Conservation (phyloP, 192 early-diverging fungal genomes). For the Entomortierella parvispora region DNA sequence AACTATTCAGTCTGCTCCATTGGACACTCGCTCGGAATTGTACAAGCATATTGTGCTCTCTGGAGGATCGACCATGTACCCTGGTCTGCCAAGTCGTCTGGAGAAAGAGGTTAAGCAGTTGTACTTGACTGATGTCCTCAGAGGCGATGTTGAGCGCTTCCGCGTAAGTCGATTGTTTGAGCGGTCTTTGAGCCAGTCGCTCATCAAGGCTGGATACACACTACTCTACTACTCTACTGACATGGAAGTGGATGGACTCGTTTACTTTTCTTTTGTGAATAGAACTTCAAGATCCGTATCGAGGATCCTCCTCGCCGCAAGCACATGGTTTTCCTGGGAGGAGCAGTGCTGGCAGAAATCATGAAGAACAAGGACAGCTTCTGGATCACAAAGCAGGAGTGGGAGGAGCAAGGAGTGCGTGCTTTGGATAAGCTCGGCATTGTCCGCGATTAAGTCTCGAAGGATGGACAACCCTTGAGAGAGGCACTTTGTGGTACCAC, state of each 20-base stretch:
- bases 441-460: no score
- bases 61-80: constrained; percentile 99
- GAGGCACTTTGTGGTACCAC: no score
- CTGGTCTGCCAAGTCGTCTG: constrained; percentile 94
- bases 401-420: constrained; percentile 87
- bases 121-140: constrained; percentile 89
- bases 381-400: constrained; percentile 96
- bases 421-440: constrained; percentile 71
- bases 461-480: no score
- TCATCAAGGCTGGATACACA: no score
- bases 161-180: constrained; percentile 63
- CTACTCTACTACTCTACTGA: no score
- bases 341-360: constrained; percentile 94
- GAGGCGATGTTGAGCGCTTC: constrained; percentile 84
- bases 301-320: constrained; percentile 98
- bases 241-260: no score
- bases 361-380: constrained; percentile 90
- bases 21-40: constrained; percentile 93
- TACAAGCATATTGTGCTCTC: constrained; percentile 99
- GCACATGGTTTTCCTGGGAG: constrained; percentile 99
- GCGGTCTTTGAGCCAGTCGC: no score
- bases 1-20: constrained; percentile 88
- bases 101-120: constrained; percentile 99
- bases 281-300: constrained; percentile 98
- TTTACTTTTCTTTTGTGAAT: not conserved